Base-by-base conservation (phyloP, 1,139 yeast species). In the Yamadazyma blattariae region DNA sequence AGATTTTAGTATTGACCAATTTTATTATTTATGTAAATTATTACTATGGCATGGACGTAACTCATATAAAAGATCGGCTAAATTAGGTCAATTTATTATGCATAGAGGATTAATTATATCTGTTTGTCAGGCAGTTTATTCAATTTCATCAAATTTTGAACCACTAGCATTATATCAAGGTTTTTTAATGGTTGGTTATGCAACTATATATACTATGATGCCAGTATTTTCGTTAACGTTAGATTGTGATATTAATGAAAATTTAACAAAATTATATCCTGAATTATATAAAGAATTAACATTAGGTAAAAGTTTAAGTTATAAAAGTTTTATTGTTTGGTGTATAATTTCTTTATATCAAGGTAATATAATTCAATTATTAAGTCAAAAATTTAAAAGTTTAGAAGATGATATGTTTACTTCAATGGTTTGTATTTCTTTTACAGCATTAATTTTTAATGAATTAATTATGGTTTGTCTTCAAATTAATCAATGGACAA, bases 1-100 rank as follows among this genome's bases (percentile, higher is more conserved):
- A 0, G 99, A 94, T 60, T 94, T 90, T 59, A 87, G 96, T 25
- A 79, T 94, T 36, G 84, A 89, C 27, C 96, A 90, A 59, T 94
- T 94, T 57, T 87, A 95, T 52, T 88, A 87, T 57, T 63, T 94
- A 42, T 85, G 95, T 30, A 88, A 88, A 50, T 71, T 94, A 37
- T 64, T 94, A 33, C 72, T 94, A 33, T 94, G 98, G 99, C 99
- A 94, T 56, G 99, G 99, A 8, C 77, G 99, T 54, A 94, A 94
- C 57, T 87, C 96, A 1, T 94, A 94, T 62, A 92, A 94, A 57
- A 73, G 97, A 48, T 86, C 96, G 14, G 96, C 98, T 2, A 92
- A 92, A 56, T 67, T 94, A 40, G 89, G 96, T 1, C 98, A 92
- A 56, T 92, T 94, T 64, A 88, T 94, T 31, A 92, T 94, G 54